Conservation (phyloP, 345 rosid genomes). For the Eucalyptus tenuipes region DNA sequence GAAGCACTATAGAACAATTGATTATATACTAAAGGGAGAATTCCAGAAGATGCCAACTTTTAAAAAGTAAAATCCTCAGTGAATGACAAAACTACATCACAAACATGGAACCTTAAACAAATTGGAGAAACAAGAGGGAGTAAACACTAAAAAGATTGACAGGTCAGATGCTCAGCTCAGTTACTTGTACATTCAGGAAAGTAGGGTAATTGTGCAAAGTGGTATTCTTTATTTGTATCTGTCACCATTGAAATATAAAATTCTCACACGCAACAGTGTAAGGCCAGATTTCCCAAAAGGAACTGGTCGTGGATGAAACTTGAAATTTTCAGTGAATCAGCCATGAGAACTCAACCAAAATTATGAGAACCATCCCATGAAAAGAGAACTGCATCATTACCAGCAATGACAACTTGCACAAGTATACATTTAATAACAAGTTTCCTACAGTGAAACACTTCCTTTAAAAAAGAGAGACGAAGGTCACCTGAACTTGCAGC, state of each 20-base stretch:
- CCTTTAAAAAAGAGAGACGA: background rate
- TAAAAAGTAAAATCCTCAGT: background rate
- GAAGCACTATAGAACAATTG: background rate
- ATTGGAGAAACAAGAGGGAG: background rate
- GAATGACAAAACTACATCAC: background rate
- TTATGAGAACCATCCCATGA: background rate
- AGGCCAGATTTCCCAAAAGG: background rate
- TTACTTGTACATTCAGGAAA: background rate
- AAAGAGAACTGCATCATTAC: background rate
- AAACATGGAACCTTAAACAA: background rate
- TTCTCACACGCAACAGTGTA: background rate
- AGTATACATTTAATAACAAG: background rate
- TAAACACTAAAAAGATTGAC: background rate
- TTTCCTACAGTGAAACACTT: background rate
- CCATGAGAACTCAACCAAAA: background rate
- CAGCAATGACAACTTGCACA: background rate
- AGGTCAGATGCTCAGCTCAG: background rate
- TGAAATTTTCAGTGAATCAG: background rate
- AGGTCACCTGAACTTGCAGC: constrained; percentile 52
- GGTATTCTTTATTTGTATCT: background rate
- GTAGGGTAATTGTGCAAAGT: background rate
- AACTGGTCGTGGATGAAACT: background rate
- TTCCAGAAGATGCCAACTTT: background rate
- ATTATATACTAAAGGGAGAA: background rate
- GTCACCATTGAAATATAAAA: background rate